Conservation (phyloP, 768 basidiomycete species). For the Pleurotus platypus region DNA sequence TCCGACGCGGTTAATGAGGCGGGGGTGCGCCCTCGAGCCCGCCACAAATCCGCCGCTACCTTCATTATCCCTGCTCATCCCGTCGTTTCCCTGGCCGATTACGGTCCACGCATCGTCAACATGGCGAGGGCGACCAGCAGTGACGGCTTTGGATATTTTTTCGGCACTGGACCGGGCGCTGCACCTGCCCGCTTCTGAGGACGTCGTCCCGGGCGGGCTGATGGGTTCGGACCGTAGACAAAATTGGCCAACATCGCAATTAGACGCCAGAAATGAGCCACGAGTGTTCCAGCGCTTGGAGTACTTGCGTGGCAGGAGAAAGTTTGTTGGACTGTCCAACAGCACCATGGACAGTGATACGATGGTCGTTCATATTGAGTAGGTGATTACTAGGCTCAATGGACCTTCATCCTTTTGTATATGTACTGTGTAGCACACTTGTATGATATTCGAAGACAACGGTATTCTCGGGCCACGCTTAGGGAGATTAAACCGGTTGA, state of each 20-base stretch:
- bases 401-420: no score
- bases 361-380: neutral
- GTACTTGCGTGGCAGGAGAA: neutral
- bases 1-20: neutral
- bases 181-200: neutral
- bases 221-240: neutral
- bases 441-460: no score
- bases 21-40: neutral
- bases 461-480: no score
- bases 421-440: no score
- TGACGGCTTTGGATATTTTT: neutral
- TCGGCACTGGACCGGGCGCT: neutral
- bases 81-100: neutral
- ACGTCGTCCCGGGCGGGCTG: neutral
- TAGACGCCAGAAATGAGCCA: neutral
- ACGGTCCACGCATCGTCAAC: neutral
- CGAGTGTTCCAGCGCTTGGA: neutral
- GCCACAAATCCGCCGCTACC: conserved; percentile 1
- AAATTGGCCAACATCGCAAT: neutral
- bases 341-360: neutral
- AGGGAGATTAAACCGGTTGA: no score
- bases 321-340: neutral
- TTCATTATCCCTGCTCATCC: neutral
- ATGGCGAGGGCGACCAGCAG: neutral
- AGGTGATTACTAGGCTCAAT: neutral